These are phyloP conservation scores for Hsuehochloa calcarea DNA, from an alignment of 176 grass and related monocot genomes.

Conservation along the genomic window DNA sequence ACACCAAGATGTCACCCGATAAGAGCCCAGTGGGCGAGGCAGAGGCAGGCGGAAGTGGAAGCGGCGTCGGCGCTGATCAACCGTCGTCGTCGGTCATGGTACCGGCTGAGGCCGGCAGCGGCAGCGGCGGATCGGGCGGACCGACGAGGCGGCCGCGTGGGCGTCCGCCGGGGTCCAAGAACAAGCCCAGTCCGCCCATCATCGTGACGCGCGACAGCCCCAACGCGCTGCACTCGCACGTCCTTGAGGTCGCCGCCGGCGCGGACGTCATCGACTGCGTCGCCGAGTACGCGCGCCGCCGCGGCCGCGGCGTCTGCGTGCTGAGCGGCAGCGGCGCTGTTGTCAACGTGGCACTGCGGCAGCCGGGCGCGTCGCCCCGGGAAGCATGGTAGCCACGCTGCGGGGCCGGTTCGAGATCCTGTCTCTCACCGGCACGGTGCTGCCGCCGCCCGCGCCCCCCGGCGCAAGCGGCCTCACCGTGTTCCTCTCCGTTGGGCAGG, in stretches of 20 bases:
- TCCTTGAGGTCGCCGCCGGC: slow-evolving; percentile 75
- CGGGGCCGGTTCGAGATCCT: slow-evolving; percentile 93
- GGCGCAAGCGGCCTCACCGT: slow-evolving; percentile 81
- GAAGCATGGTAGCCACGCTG: slow-evolving; percentile 88
- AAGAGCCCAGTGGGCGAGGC: slow-evolving; percentile 41
- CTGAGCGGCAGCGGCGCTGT: slow-evolving; percentile 82
- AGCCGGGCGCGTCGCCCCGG: slow-evolving; percentile 84
- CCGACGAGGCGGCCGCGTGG: slow-evolving; percentile 76
- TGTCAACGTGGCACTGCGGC: slow-evolving; percentile 68
- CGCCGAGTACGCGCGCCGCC: slow-evolving; percentile 77
- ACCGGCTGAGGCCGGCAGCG: slow-evolving; percentile 32
- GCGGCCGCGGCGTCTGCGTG: slow-evolving; percentile 86
- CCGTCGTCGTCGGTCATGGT: slow-evolving; percentile 76
- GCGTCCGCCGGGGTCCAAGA: slow-evolving; percentile 79
- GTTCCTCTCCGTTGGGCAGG: slow-evolving; percentile 81
- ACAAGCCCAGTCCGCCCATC: slow-evolving; percentile 92
- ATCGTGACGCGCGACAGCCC: slow-evolving; percentile 93
- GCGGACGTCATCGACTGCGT: slow-evolving; percentile 90
- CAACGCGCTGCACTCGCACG: slow-evolving; percentile 92
- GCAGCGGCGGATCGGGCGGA: slow-evolving; percentile 44
- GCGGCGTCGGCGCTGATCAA: slow-evolving; percentile 40
- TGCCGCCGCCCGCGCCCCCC: slow-evolving; percentile 76
- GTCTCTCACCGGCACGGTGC: slow-evolving; percentile 82
- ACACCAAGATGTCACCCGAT: slow-evolving; percentile 57
- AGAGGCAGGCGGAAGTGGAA: slow-evolving; percentile 21